A percentile compares a stretch with the other conserved stretches of the same genome.
phyloP scores from a whole-genome alignment of 176 grass and related monocot genomes.

The Oryza glaberrima region DNA sequence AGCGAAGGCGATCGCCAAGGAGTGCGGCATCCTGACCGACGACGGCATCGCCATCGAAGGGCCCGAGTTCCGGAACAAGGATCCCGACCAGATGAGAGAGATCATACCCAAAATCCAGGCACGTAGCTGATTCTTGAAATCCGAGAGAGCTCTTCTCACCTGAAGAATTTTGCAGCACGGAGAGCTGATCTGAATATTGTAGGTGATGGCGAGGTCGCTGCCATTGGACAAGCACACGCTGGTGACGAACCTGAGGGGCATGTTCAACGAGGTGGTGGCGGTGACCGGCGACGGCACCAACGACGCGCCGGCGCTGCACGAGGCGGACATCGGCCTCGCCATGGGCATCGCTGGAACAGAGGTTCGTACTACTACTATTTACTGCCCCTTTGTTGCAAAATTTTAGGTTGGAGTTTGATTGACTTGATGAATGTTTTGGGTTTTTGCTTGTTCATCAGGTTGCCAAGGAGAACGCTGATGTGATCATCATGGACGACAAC shows the following conservation, averaged over 20 bases:
- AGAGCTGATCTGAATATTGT: not conserved
- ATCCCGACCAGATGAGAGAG: conserved; percentile 78
- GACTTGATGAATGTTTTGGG: not conserved
- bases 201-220: conserved; percentile 94
- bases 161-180: not conserved
- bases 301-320: conserved; percentile 92
- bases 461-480: conserved; percentile 97
- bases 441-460: conserved; percentile 52
- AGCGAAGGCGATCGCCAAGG: conserved; percentile 87
- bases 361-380: conserved; percentile 29
- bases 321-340: conserved; percentile 91
- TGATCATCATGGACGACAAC: conserved; percentile 95
- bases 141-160: not conserved
- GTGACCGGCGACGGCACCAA: conserved; percentile 94
- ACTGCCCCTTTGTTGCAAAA: not conserved
- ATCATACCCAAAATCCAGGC: conserved; percentile 94
- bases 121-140: not conserved
- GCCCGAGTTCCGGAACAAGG: conserved; percentile 72
- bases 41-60: conserved; percentile 92
- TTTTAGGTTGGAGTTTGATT: not conserved
- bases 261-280: conserved; percentile 82
- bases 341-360: conserved; percentile 98
- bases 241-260: conserved; percentile 79
- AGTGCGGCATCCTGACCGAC: conserved; percentile 87
- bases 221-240: conserved; percentile 91